Base-by-base conservation (phyloP, 2,329 filamentous ascomycete genomes). In the Spiromastix sp. region DNA sequence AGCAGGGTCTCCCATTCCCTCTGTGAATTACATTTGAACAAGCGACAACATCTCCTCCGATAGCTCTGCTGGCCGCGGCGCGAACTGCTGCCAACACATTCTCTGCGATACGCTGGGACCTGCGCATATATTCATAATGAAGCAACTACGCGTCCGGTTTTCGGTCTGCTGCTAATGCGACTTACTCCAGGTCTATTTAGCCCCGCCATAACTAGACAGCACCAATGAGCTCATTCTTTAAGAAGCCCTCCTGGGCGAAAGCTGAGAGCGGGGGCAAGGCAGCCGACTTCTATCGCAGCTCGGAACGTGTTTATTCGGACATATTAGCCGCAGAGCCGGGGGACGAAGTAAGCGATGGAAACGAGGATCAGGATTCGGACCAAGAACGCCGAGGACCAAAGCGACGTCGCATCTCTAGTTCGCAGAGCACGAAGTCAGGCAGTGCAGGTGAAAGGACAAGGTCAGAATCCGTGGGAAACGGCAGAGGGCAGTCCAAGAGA, bases 181-280 rank as follows among this genome's bases (percentile, higher is more conserved):
- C n/a, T n/a, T n/a, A n/a, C n/a, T n/a, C n/a, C n/a, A n/a, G n/a
- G n/a, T n/a, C n/a, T n/a, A n/a, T n/a, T n/a, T n/a, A n/a, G n/a
- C n/a, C n/a, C n/a, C n/a, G n/a, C n/a, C n/a, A n/a, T n/a, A n/a
- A n/a, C n/a, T n/a, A n/a, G n/a, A n/a, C n/a, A n/a, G n/a, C n/a
- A n/a, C n/a, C n/a, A n/a, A 31, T 36, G 58, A 61, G 63, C 25
- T 66, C 65, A 1, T 61, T 74, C 12, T 77, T 77, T 56, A 74
- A 69, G 33, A 72, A 70, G 43, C 66, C 70, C 30, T 54, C 61
- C 15, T 71, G 67, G 64, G 63, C 67, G n/a, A 54, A 50, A 17
- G 50, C 57, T 19, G 57, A 63, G 40, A 30, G 12, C n/a, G 25
- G 35, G 50, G 56, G 17, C 41, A 43, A n/a, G 47, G 45, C 48